phyloP scores from a whole-genome alignment of 306 rosid species.

The Cucumis cinereus region DNA sequence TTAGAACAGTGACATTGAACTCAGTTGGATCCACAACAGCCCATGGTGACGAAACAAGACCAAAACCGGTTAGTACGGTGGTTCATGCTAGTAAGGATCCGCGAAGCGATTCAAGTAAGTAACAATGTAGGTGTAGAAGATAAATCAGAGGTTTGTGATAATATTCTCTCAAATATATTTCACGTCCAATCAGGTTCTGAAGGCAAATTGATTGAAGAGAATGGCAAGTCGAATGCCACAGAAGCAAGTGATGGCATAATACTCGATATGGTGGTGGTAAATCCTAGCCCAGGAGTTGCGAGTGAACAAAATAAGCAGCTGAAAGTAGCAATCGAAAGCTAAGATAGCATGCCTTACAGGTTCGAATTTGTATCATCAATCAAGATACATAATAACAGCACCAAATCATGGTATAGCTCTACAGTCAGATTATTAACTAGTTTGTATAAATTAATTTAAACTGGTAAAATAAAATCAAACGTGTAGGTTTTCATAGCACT shows the following conservation, averaged over 20 bases:
- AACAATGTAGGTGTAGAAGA: not conserved
- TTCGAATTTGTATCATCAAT: constrained; percentile 6
- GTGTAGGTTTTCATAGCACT: constrained; percentile 3
- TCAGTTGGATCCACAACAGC: constrained; percentile 20
- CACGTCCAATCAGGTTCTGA: constrained; percentile 4
- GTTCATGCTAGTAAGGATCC: not conserved
- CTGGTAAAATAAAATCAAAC: not conserved
- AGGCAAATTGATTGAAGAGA: constrained; percentile 9
- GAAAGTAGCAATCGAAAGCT: constrained; percentile 16
- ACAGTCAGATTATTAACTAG: not conserved
- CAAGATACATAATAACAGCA: not conserved
- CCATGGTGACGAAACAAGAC: constrained; percentile 15
- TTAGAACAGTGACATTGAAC: constrained; percentile 36
- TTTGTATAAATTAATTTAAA: constrained; percentile 7
- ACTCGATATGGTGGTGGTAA: constrained; percentile 12
- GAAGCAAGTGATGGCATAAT: constrained; percentile 6
- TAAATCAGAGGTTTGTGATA: not conserved
- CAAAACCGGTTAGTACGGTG: constrained; percentile 15
- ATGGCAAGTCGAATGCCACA: constrained; percentile 3
- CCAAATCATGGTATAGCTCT: not conserved
- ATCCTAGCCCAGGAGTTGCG: constrained; percentile 14
- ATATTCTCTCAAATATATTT: not conserved
- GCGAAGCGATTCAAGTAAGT: not conserved
- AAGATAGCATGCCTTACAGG: constrained; percentile 13
- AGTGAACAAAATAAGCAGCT: constrained; percentile 17